phyloP scores from a whole-genome alignment of 202 grass and related monocot genomes.

The Elaeis oleifera region DNA sequence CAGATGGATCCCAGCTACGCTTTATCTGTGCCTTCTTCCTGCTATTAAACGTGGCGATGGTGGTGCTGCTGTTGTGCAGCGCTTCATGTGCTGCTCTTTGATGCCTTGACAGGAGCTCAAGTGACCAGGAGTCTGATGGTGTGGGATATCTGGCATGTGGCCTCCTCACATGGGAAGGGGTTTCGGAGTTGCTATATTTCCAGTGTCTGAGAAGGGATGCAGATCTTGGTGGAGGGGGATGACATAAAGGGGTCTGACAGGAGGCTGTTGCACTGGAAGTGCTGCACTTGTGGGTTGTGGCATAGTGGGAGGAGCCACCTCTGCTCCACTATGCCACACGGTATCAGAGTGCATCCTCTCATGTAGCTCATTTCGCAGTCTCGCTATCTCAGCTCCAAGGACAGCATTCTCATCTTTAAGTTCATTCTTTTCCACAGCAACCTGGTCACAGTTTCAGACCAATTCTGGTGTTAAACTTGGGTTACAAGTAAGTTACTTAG shows the following conservation, averaged over 20 bases:
- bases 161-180: slow-evolving; percentile 7
- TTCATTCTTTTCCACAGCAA: slow-evolving; percentile 16
- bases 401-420: slow-evolving; percentile 19
- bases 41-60: too few species aligned
- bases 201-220: neutral
- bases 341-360: slow-evolving; percentile 1
- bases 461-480: too few species aligned
- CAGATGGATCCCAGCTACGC: too few species aligned
- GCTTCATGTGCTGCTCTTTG: slow-evolving; percentile 18
- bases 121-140: slow-evolving; percentile 16
- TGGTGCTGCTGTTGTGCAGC: neutral
- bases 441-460: slow-evolving; percentile 1
- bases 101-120: slow-evolving; percentile 17
- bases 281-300: slow-evolving; percentile 1
- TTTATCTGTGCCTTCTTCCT: too few species aligned
- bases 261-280: slow-evolving; percentile 5
- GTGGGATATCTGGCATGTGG: slow-evolving; percentile 17
- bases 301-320: neutral
- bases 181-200: neutral
- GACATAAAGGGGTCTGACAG: neutral
- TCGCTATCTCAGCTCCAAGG: slow-evolving; percentile 8
- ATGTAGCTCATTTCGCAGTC: slow-evolving; percentile 11
- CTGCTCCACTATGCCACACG: neutral
- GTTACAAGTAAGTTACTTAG: too few species aligned
- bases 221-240: slow-evolving; percentile 6